These are phyloP conservation scores for Mycena chlorophos DNA, from an alignment of 768 basidiomycete genomes.

Conservation along the genomic window DNA sequence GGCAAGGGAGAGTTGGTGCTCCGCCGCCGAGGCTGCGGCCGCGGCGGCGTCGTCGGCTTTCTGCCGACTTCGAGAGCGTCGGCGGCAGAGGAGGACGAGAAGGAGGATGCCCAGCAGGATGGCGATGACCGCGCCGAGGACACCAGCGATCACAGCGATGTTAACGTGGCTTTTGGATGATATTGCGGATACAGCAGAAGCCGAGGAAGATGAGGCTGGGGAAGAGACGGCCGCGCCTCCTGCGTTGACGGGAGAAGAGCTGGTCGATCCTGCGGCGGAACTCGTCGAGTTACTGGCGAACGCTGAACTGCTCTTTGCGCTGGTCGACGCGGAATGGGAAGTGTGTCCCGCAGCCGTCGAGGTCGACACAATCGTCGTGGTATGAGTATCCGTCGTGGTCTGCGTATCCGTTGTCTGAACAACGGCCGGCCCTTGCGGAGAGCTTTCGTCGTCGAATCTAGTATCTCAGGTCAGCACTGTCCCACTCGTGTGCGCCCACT, in stretches of 20 bases:
- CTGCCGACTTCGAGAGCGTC: neutral
- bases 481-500: neutral
- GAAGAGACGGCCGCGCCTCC: neutral
- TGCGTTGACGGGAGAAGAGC: no score
- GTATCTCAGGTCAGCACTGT: neutral
- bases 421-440: neutral
- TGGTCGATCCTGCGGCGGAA: no score
- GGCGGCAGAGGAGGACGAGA: neutral
- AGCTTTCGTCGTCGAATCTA: neutral
- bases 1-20: neutral
- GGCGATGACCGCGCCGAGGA: neutral
- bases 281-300: neutral
- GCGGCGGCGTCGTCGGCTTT: neutral
- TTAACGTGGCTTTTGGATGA: neutral
- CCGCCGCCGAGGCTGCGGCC: neutral
- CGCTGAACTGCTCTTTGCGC: neutral
- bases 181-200: neutral
- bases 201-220: neutral
- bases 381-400: neutral
- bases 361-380: neutral
- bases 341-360: neutral
- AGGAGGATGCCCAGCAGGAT: neutral
- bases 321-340: neutral
- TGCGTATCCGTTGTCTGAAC: neutral
- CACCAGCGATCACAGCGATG: neutral